phyloP scores from a whole-genome alignment of 148 eudicot species.

The Nepenthes mirabilis region DNA sequence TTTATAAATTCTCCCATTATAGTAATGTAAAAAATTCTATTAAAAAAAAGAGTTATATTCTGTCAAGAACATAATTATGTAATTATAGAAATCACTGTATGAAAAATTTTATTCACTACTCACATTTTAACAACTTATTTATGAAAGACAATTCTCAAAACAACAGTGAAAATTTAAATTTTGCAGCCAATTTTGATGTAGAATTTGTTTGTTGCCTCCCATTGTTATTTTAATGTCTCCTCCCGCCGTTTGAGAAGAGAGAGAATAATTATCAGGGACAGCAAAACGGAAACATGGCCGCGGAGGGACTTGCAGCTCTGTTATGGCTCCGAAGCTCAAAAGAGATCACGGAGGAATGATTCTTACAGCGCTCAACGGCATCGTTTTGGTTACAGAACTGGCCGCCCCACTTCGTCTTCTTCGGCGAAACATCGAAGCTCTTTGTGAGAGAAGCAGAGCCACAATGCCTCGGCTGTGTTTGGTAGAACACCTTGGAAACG shows the following conservation, averaged over 20 bases:
- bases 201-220: not conserved
- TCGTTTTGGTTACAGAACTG: slow-evolving; percentile 2
- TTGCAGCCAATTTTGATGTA: too few species aligned
- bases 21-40: too few species aligned
- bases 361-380: not conserved
- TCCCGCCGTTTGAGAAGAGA: not conserved
- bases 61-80: too few species aligned
- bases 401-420: slow-evolving; percentile 10
- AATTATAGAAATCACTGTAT: too few species aligned
- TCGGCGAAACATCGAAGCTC: slow-evolving; percentile 5
- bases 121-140: too few species aligned
- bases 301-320: slow-evolving; percentile 5
- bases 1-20: too few species aligned
- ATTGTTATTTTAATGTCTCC: not conserved
- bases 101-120: too few species aligned
- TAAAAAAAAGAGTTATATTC: too few species aligned
- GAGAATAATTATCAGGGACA: slow-evolving; percentile 14
- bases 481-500: slow-evolving; percentile 49
- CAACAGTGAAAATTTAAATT: too few species aligned
- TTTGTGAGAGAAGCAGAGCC: slow-evolving; percentile 9
- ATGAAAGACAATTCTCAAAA: too few species aligned
- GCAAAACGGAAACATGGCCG: slow-evolving; percentile 26
- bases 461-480: slow-evolving; percentile 52
- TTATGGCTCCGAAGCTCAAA: slow-evolving; percentile 18
- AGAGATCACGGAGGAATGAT: slow-evolving; percentile 17